Evolutionary conservation across 805 yeast genomes (phyloP).

Genomic region (Saccharomycopsis malanga): DNA sequence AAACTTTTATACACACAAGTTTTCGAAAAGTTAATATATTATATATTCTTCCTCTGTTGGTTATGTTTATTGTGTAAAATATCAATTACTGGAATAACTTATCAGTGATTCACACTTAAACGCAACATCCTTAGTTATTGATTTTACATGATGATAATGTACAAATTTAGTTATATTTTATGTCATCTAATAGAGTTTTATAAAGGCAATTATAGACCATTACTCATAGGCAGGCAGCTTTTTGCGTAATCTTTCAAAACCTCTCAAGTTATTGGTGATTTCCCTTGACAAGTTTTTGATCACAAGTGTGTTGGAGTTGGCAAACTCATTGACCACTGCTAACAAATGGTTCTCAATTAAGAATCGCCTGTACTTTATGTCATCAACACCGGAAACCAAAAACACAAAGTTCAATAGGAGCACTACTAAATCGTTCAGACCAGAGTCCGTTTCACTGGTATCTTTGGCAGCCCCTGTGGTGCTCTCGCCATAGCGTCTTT

Average conservation of each 20-base stretch:
- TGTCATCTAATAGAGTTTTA: no score
- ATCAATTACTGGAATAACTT: no score
- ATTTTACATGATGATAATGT: no score
- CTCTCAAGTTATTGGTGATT: slow-evolving; percentile 6
- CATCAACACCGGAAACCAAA: slow-evolving; percentile 14
- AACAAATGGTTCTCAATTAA: slow-evolving; percentile 8
- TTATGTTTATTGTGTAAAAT: no score
- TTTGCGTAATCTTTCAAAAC: slow-evolving; percentile 6
- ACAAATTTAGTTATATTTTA: no score
- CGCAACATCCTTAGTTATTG: no score
- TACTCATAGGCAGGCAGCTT: no score
- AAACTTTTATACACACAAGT: no score
- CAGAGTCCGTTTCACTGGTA: not conserved
- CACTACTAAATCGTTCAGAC: slow-evolving; percentile 10
- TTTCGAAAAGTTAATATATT: no score
- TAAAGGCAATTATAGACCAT: no score
- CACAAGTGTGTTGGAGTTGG: slow-evolving; percentile 1
- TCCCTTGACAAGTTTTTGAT: slow-evolving; percentile 10
- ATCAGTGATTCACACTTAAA: no score
- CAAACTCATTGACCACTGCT: slow-evolving; percentile 7
- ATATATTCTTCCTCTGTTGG: no score
- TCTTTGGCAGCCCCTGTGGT: not conserved
- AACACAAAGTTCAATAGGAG: slow-evolving; percentile 14
- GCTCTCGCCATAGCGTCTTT: not conserved
- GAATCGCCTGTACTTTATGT: slow-evolving; percentile 14